These are phyloP conservation scores for Thelonectria discophora DNA, from an alignment of 2,329 filamentous ascomycete genomes.

Conservation along the genomic window DNA sequence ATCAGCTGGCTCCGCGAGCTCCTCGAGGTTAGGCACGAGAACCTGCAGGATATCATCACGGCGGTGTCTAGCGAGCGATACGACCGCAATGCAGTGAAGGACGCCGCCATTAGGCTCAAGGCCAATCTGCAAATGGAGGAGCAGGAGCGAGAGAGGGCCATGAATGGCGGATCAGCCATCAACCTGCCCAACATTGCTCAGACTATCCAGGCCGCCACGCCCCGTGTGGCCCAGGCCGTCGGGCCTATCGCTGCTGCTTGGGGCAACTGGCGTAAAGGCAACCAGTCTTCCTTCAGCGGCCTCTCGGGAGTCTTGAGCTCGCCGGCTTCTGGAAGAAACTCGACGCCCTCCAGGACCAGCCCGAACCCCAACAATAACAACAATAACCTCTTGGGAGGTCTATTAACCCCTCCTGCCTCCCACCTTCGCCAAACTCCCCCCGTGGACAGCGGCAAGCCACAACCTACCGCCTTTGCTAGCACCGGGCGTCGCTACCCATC, in stretches of 20 bases:
- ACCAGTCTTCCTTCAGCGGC: conserved; percentile 59
- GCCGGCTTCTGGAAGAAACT: conserved; percentile 51
- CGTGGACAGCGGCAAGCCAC: conserved; percentile 48
- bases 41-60: conserved; percentile 90
- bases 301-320: conserved; percentile 59
- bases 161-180: conserved; percentile 73
- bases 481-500: conserved; percentile 67
- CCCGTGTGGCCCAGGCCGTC: conserved; percentile 84
- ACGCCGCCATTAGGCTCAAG: conserved; percentile 90
- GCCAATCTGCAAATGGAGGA: conserved; percentile 98
- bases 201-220: conserved; percentile 79
- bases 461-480: conserved; percentile 69
- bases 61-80: conserved; percentile 79
- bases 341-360: conserved; percentile 69
- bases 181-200: conserved; percentile 80
- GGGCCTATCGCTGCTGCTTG: conserved; percentile 87
- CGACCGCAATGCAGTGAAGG: conserved; percentile 81
- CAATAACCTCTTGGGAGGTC: conserved; percentile 71
- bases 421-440: conserved; percentile 70
- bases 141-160: conserved; percentile 88
- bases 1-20: conserved; percentile 95
- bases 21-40: conserved; percentile 86
- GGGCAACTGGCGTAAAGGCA: conserved; percentile 88
- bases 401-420: conserved; percentile 89
- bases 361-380: conserved; percentile 59